These are phyloP conservation scores for Candida sanyaensis DNA, from an alignment of 1,139 yeast species.

Conservation along the genomic window DNA sequence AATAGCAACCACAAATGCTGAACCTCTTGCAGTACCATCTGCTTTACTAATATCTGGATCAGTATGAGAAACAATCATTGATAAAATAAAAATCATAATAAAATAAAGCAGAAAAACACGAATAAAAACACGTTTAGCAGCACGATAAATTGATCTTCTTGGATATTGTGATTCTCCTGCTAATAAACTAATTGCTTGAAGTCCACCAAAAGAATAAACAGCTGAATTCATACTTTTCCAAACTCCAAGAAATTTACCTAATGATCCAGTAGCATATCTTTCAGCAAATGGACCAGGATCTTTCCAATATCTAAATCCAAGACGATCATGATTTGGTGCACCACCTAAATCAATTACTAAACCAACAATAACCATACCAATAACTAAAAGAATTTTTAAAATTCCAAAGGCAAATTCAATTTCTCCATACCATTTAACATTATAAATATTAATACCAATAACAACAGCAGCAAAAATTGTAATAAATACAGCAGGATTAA, in stretches of 20 bases:
- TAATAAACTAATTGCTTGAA: conserved; percentile 42
- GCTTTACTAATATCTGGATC: conserved; percentile 39
- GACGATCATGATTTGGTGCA: conserved; percentile 19
- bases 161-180: conserved; percentile 53
- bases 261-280: conserved; percentile 19
- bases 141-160: conserved; percentile 47
- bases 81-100: conserved; percentile 42
- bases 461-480: conserved; percentile 24
- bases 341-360: conserved; percentile 35
- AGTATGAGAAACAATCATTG: conserved; percentile 47
- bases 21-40: conserved; percentile 50
- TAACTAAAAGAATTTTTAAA: conserved; percentile 26
- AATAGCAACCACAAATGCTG: conserved; percentile 58
- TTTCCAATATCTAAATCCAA: conserved; percentile 32
- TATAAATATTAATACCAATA: conserved; percentile 23
- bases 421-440: conserved; percentile 33
- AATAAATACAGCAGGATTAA: conserved; percentile 27
- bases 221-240: conserved; percentile 27
- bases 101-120: conserved; percentile 48
- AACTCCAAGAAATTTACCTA: conserved; percentile 29
- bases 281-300: conserved; percentile 27
- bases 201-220: conserved; percentile 33
- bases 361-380: conserved; percentile 25
- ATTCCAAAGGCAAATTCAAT: conserved; percentile 32
- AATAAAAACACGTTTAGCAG: conserved; percentile 47